Base-by-base conservation (phyloP, 106 monocot species). In the Hemerocallis citrina region DNA sequence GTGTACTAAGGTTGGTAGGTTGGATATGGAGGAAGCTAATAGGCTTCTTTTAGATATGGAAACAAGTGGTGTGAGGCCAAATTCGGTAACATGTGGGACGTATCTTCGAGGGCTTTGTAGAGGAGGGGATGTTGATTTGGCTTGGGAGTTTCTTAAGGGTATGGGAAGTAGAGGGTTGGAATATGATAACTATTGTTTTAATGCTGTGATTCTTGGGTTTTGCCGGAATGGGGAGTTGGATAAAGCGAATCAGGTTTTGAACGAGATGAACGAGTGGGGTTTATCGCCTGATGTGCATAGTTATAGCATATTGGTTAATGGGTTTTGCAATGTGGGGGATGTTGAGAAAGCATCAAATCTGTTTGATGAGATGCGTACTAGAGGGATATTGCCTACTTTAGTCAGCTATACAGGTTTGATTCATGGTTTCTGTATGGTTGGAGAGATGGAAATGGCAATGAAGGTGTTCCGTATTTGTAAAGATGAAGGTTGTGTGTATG, bases 141-240 rank as follows among this genome's bases (percentile, higher is more conserved):
- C 66, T 16, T 67, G 66, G 66, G 19, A 55, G 10, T 55, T 67
- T 67, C 66, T 67, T 31, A 40, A 55, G 40, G 66, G 55, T 2
- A 21, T 67, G 39, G 38, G 55, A 20, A 14, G 7, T 30, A 42
- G 47, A 67, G 20, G 66, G 15, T 11, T 55, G 30, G 20, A 41
- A 30, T 67, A 23, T 29, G 52, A 67, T 43, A 41, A 30, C 31
- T 40, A 31, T 21, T 54, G 66, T 56, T 67, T 27, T 43, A 67
- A 67, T 43, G 55, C 41, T 37, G 36, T 67, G 27, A 67, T 67
- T 55, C 35, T 40, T 42, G 55, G 66, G 23, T 67, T 67, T 41
- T 55, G 27, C 24, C 52, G 28, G 10, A 32, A 41, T 10, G 55
- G 55, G 13, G 29, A 67, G 17, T 30, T 67, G 32, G 7, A 29